Base-by-base conservation (phyloP, 164 flowering plant genomes). In the Chimonanthus praecox region DNA sequence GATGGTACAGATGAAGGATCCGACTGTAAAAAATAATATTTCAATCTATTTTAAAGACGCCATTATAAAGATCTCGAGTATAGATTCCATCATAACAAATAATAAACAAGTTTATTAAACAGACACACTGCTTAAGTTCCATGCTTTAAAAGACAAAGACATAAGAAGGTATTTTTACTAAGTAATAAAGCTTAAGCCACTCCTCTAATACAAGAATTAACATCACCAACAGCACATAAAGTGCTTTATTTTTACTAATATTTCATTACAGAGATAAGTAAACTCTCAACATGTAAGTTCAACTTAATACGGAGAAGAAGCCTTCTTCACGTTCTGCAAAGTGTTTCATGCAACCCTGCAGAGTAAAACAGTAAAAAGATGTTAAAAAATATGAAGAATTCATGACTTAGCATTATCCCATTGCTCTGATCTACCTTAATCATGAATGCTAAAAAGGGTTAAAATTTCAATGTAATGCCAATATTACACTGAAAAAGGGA, bases 171-270 rank as follows among this genome's bases (percentile, higher is more conserved):
- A 58, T 58, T 11, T 10, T 33, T 33, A 33, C 33, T 33, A 33
- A 63, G 9, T 63, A 63, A 11, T 63, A 63, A 63, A 18, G 43
- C 43, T 63, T 6, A 63, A 63, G 44, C 66, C 10, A 63, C 66
- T 63, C 66, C 9, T 63, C 60, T 3, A 18, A 63, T 33, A 7
- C 9, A 21, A 33, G 9, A 63, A 10, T 73, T 10, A 15, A 10
- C 54, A 66, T 67, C 7, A 44, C 44, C 21, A 48, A 48, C n/a
- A 72, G 48, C 74, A 72, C 8, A 64, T 13, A 11, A 13, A 65
- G 51, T 47, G 71, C 71, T 44, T 47, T 67, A 54, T 54, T 67
- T n/a, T 33, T 33, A 33, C 2, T 33, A 33, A 33, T 33, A 33
- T 33, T 33, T 33, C 33, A 33, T 33, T 33, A 33, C 66, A 63